These are phyloP conservation scores for Lodderomyces margitis DNA, from an alignment of 1,139 yeast genomes.

Conservation along the genomic window DNA sequence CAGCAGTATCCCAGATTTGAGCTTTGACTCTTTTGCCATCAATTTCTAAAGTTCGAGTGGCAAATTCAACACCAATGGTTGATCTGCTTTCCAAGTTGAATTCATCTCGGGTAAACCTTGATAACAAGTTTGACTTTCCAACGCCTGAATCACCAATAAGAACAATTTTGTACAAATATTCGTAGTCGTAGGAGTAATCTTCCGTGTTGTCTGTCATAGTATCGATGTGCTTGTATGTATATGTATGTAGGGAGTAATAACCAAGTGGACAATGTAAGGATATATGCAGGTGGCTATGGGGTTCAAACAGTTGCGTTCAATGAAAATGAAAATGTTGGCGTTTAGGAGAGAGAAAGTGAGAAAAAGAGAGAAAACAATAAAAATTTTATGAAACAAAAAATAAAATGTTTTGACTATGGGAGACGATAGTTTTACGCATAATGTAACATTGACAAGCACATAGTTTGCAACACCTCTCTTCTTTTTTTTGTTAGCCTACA, in stretches of 20 bases:
- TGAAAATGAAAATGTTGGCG: conserved; percentile 3
- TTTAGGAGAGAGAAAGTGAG: not conserved
- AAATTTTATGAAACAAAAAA: not conserved
- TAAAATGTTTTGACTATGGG: not conserved
- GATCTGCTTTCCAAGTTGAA: conserved; percentile 92
- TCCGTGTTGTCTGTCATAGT: conserved; percentile 52
- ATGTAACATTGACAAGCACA: too few relatives aligned
- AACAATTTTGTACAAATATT: conserved; percentile 90
- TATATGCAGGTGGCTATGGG: conserved; percentile 2
- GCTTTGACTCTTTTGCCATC: conserved; percentile 96
- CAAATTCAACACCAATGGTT: conserved; percentile 97
- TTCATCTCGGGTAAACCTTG: conserved; percentile 93
- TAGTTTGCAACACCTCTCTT: too few relatives aligned
- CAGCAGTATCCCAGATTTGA: conserved; percentile 99
- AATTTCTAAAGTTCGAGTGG: conserved; percentile 91
- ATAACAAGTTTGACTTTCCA: conserved; percentile 90
- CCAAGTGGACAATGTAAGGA: not conserved
- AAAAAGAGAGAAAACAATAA: not conserved
- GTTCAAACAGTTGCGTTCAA: not conserved
- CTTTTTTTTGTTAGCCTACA: too few relatives aligned
- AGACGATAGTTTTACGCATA: not conserved
- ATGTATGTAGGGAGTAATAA: not conserved
- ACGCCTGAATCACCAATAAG: conserved; percentile 98
- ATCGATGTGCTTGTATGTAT: conserved; percentile 2
- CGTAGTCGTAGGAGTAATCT: conserved; percentile 90